These are phyloP conservation scores for Apophysomyces elegans DNA, from an alignment of 371 early-diverging fungal species.

Conservation along the genomic window DNA sequence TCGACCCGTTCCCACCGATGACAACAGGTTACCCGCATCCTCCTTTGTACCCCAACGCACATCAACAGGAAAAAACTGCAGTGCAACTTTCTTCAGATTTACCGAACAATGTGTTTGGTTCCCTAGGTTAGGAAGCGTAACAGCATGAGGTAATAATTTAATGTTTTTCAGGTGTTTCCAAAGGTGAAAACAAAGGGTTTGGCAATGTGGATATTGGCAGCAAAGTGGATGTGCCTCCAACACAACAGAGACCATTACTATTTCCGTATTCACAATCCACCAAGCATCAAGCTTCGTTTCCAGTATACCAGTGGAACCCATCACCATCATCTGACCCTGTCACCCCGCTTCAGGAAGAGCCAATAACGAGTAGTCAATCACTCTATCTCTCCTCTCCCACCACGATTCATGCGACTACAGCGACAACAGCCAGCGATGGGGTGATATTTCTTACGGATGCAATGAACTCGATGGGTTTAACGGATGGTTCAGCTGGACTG, in stretches of 20 bases:
- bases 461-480: conserved; percentile 12
- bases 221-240: background rate
- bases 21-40: background rate
- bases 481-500: conserved; percentile 27
- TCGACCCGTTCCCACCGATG: background rate
- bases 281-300: background rate
- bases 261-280: conserved; percentile 1
- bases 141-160: conserved; percentile 6
- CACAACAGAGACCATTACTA: background rate
- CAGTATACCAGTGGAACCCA: conserved; percentile 3
- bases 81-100: background rate
- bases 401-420: background rate
- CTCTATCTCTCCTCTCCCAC: conserved; percentile 2
- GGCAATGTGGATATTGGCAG: background rate
- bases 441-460: conserved; percentile 14
- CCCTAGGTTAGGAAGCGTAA: conserved; percentile 3
- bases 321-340: conserved; percentile 5
- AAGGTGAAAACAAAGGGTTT: background rate
- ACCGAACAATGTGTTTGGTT: background rate
- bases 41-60: background rate
- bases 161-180: conserved; percentile 1
- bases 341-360: conserved; percentile 8
- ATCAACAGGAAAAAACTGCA: too few relatives aligned
- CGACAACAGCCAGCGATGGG: background rate
- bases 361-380: conserved; percentile 6